Conservation (phyloP, 768 basidiomycete species). For the Podaxis sp. region DNA sequence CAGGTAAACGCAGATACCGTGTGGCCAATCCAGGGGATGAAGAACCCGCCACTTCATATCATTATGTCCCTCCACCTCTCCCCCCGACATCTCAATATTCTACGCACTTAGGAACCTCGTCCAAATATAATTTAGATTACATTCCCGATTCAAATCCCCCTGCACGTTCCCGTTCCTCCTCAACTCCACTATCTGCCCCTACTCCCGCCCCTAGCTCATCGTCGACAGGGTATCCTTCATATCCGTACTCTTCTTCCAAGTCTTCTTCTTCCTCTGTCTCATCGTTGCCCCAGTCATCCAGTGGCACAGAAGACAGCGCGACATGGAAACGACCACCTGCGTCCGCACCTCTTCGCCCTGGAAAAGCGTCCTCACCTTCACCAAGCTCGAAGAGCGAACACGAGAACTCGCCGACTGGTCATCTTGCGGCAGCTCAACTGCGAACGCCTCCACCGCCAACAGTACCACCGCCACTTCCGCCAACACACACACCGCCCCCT, state of each 20-base stretch:
- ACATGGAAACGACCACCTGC: slow-evolving; percentile 35
- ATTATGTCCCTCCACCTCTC: slow-evolving; percentile 11
- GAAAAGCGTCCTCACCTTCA: background rate
- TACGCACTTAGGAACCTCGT: slow-evolving; percentile 7
- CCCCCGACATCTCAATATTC: slow-evolving; percentile 10
- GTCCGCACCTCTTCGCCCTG: background rate
- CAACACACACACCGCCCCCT: slow-evolving; percentile 16
- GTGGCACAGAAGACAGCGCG: slow-evolving; percentile 1
- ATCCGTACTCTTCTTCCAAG: slow-evolving; percentile 6
- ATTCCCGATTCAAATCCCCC: background rate
- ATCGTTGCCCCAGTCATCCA: background rate
- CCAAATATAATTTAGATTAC: slow-evolving; percentile 8
- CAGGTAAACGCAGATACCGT: slow-evolving; percentile 12
- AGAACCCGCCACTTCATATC: background rate
- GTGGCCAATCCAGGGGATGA: slow-evolving; percentile 9
- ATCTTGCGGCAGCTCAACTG: background rate
- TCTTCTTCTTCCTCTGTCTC: slow-evolving; percentile 2
- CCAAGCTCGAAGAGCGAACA: background rate
- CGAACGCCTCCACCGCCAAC: slow-evolving; percentile 10
- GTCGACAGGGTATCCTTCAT: background rate
- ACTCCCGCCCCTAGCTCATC: background rate
- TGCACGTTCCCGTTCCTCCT: slow-evolving; percentile 4
- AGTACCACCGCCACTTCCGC: slow-evolving; percentile 14
- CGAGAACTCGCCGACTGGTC: background rate
- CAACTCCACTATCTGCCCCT: background rate